Conservation (phyloP, 345 rosid genomes). For the Jatropha curcas region DNA sequence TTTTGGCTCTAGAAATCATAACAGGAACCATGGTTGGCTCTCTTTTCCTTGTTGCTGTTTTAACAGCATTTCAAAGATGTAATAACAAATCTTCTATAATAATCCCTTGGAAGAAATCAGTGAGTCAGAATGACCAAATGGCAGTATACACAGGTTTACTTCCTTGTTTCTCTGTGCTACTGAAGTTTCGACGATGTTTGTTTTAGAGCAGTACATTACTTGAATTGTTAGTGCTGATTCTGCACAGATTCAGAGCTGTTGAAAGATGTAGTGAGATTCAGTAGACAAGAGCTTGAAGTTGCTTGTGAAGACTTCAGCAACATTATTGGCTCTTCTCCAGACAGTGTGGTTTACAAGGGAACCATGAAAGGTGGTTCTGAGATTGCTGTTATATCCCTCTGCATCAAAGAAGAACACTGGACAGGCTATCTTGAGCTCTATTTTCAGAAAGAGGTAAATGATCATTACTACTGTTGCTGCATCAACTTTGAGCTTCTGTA, state of each 20-base stretch:
- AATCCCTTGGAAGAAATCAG: conserved; percentile 95
- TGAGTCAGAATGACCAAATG: conserved; percentile 70
- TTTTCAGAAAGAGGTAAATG: conserved; percentile 85
- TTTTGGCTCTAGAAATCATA: conserved; percentile 75
- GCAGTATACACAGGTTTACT: conserved; percentile 70
- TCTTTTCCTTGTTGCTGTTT: conserved; percentile 54
- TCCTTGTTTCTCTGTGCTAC: conserved; percentile 18
- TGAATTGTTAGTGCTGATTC: background rate
- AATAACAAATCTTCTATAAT: conserved; percentile 74
- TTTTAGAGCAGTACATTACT: background rate
- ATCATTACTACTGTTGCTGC: background rate
- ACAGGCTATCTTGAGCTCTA: conserved; percentile 91
- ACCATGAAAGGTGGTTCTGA: conserved; percentile 86
- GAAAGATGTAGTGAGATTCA: conserved; percentile 73
- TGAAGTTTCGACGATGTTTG: background rate
- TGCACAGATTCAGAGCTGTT: conserved; percentile 81
- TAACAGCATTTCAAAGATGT: conserved; percentile 72
- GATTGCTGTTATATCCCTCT: conserved; percentile 90
- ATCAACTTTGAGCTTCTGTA: background rate
- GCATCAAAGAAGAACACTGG: conserved; percentile 90
- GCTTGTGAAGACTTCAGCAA: conserved; percentile 99
- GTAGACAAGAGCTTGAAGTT: conserved; percentile 94
- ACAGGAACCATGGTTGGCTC: conserved; percentile 81
- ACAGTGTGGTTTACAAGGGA: conserved; percentile 93
- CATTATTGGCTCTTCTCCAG: conserved; percentile 90